Base-by-base conservation (phyloP, 176 grass and related monocot species). In the Carex kokanica region DNA sequence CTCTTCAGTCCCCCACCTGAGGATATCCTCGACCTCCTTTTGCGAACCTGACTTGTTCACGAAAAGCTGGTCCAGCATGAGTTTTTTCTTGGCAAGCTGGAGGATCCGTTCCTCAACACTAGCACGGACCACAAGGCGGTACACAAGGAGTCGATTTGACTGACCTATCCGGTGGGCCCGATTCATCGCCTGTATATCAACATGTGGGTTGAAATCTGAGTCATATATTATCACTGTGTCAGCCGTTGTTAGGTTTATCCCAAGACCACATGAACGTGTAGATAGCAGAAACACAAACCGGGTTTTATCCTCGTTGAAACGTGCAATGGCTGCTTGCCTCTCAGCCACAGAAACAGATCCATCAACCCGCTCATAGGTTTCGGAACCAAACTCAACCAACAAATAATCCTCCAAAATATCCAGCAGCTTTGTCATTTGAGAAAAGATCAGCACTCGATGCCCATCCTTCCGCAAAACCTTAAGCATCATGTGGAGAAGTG, bases 151-250 rank as follows among this genome's bases (percentile, higher is more conserved):
- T 82, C 88, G 91, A 16, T 89, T 95, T 24, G 96, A 95, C 74
- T 99, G 96, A 59, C 96, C 96, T 80, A 99, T 99, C 87, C 96
- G 92, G 65, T 99, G 96, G 84, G 96, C 96, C 72, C 96, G 92
- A 74, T 99, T 99, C 96, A 99, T 99, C n/a, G 96, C 96, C 83
- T 99, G 96, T 91, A 99, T 99, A 83, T 99, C 93, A 84, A 93
- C 96, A 90, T 99, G 96, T 67, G 96, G 96, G 68, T 99, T 99
- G 78, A 99, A 99, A 92, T 99, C 96, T 6, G 96, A 99, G 88
- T 99, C 96, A 85, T 99, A 95, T 87, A 99, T 99, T 25, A 99
- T 86, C 80, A 99, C 96, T 75, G 96, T 99, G 84, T 99, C 96
- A 61, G 96, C 96, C 65, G 96, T 99, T 54, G 96, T 93, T 88